These are phyloP conservation scores for Rhizophagus clarus DNA, from an alignment of 192 early-diverging fungal species.

Conservation along the genomic window DNA sequence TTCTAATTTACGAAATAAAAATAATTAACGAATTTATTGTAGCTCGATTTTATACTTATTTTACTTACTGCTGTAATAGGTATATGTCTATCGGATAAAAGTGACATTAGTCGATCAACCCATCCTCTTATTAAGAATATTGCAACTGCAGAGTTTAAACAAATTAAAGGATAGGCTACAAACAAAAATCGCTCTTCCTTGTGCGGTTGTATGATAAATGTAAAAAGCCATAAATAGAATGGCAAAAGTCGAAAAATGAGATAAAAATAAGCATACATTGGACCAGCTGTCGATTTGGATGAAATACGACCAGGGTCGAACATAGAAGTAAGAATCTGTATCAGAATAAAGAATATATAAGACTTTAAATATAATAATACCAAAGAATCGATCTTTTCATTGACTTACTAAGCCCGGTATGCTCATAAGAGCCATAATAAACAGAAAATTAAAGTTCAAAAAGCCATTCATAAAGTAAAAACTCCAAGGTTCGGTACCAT, in stretches of 20 bases:
- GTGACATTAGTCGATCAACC: conserved; percentile 33
- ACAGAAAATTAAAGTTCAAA: conserved; percentile 88
- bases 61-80: conserved; percentile 4
- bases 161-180: conserved; percentile 87
- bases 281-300: conserved; percentile 27
- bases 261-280: conserved; percentile 39
- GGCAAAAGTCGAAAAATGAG: conserved; percentile 59
- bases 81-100: not conserved
- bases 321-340: conserved; percentile 48
- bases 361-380: not conserved
- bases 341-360: conserved; percentile 3
- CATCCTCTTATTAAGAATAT: conserved; percentile 58
- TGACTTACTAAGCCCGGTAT: conserved; percentile 63
- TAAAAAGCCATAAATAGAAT: conserved; percentile 73
- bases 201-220: conserved; percentile 89
- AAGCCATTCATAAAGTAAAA: conserved; percentile 91
- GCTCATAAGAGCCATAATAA: conserved; percentile 68
- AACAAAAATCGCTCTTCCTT: conserved; percentile 97
- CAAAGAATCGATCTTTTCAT: not conserved
- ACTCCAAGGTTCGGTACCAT: conserved; percentile 80
- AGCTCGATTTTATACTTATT: not conserved
- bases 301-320: conserved; percentile 47
- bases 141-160: conserved; percentile 73
- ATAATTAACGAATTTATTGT: not conserved
- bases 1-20: not conserved